These are phyloP conservation scores for Neopestalotiopsis sp. DNA, from an alignment of 2,329 filamentous ascomycete species.

Conservation along the genomic window DNA sequence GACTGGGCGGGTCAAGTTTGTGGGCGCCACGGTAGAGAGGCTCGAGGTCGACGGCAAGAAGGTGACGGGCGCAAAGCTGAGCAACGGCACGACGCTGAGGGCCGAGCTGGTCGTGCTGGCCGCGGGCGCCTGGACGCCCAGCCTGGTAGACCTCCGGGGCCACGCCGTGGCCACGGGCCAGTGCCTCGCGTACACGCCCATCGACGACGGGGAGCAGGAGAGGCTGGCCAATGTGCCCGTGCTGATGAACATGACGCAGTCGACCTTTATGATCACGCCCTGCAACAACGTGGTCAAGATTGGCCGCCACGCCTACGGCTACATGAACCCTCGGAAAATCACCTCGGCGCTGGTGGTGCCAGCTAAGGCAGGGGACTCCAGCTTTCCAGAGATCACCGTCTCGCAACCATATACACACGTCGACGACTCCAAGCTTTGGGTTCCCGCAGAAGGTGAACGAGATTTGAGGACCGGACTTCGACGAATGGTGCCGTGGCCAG, in stretches of 20 bases:
- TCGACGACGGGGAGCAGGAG: constrained; percentile 74
- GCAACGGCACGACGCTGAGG: constrained; percentile 52
- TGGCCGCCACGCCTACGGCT: constrained; percentile 73
- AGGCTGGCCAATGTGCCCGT: constrained; percentile 71
- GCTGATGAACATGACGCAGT: constrained; percentile 72
- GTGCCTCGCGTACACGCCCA: constrained; percentile 75
- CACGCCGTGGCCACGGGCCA: constrained; percentile 84
- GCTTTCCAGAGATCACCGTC: constrained; percentile 27
- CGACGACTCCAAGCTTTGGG: constrained; percentile 51
- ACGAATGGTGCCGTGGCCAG: constrained; percentile 63
- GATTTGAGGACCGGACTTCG: constrained; percentile 66
- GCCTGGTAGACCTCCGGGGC: constrained; percentile 78
- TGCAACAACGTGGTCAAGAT: constrained; percentile 67
- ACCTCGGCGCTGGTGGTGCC: constrained; percentile 32
- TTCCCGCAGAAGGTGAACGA: constrained; percentile 65
- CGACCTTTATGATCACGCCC: constrained; percentile 79
- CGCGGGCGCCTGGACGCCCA: constrained; percentile 85
- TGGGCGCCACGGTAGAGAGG: constrained; percentile 53
- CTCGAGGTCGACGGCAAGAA: constrained; percentile 45
- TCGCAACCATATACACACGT: constrained; percentile 54
- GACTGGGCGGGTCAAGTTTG: constrained; percentile 61
- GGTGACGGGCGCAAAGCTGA: constrained; percentile 65
- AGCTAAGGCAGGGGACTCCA: constrained; percentile 12
- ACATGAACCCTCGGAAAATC: constrained; percentile 56
- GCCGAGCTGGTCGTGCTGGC: constrained; percentile 82